Evolutionary conservation across 805 yeast species (phyloP).

Genomic region (Starmerella powellii): DNA sequence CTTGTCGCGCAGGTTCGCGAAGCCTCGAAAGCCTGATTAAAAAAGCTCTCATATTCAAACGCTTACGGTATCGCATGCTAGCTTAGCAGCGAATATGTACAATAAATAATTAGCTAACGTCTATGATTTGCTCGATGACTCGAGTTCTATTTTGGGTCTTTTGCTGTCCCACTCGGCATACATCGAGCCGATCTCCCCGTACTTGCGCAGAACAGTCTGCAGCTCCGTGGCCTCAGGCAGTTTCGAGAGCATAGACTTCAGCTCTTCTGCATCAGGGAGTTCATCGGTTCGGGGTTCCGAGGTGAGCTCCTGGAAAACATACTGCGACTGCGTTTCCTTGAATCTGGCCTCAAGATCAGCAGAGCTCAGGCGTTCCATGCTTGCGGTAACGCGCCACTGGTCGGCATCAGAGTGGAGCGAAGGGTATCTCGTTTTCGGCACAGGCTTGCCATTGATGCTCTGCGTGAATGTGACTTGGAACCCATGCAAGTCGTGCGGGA

Average conservation of each 20-base stretch:
- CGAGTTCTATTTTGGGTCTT: slow-evolving; percentile 15
- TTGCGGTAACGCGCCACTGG: slow-evolving; percentile 31
- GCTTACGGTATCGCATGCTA: too few relatives aligned
- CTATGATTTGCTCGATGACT: too few relatives aligned
- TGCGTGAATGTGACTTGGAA: slow-evolving; percentile 19
- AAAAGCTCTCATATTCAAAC: too few relatives aligned
- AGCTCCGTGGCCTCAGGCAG: slow-evolving; percentile 24
- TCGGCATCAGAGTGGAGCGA: slow-evolving; percentile 21
- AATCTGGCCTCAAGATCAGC: slow-evolving; percentile 17
- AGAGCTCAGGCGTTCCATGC: slow-evolving; percentile 17
- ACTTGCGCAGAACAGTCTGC: slow-evolving; percentile 25
- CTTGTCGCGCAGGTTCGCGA: slow-evolving; percentile 7
- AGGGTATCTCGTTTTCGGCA: slow-evolving; percentile 25
- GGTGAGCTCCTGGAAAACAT: slow-evolving; percentile 24
- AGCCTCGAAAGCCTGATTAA: background rate
- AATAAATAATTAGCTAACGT: background rate
- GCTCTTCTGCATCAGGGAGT: slow-evolving; percentile 20
- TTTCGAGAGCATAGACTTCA: slow-evolving; percentile 20
- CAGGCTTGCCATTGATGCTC: slow-evolving; percentile 19
- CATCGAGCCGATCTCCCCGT: slow-evolving; percentile 27
- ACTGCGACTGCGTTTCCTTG: slow-evolving; percentile 23
- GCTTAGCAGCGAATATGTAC: too few relatives aligned
- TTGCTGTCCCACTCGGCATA: slow-evolving; percentile 21
- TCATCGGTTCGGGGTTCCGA: slow-evolving; percentile 22
- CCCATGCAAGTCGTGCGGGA: slow-evolving; percentile 17